phyloP scores from a whole-genome alignment of 2,329 filamentous ascomycete genomes.

The Keithomyces neogunnii region DNA sequence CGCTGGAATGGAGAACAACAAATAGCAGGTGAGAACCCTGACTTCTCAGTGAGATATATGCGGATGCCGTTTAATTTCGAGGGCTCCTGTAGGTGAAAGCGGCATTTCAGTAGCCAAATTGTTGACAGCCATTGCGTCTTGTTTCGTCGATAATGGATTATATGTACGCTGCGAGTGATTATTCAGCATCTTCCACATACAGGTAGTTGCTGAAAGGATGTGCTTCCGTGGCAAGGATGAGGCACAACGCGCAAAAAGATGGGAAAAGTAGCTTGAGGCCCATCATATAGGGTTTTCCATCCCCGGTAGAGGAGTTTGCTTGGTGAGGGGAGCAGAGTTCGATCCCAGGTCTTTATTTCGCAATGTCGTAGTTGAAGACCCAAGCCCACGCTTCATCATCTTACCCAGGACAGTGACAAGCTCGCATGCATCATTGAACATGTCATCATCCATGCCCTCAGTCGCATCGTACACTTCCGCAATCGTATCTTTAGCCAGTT shows the following conservation, averaged over 20 bases:
- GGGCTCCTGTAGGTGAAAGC: background rate
- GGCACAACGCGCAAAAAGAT: background rate
- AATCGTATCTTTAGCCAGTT: constrained; percentile 73
- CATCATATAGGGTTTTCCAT: constrained; percentile 36
- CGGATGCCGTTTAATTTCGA: too few species aligned
- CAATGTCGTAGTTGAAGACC: constrained; percentile 26
- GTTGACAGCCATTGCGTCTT: background rate
- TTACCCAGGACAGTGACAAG: constrained; percentile 78
- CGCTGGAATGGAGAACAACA: too few species aligned
- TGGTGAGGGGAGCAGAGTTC: constrained; percentile 15
- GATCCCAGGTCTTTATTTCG: constrained; percentile 24
- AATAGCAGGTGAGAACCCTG: too few species aligned
- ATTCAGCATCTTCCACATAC: too few species aligned
- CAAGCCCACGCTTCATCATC: constrained; percentile 73
- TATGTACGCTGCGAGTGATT: too few species aligned
- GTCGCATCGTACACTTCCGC: constrained; percentile 84
- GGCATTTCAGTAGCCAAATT: background rate
- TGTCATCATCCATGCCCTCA: constrained; percentile 90
- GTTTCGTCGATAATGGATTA: too few species aligned
- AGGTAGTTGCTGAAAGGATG: too few species aligned
- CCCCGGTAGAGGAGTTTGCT: constrained; percentile 21
- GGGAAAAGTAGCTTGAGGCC: background rate
- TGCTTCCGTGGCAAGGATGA: too few species aligned
- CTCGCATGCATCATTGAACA: constrained; percentile 86
- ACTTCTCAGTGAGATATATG: too few species aligned